phyloP scores from a whole-genome alignment of 805 yeast species.

The Kodamaea laetipori region DNA sequence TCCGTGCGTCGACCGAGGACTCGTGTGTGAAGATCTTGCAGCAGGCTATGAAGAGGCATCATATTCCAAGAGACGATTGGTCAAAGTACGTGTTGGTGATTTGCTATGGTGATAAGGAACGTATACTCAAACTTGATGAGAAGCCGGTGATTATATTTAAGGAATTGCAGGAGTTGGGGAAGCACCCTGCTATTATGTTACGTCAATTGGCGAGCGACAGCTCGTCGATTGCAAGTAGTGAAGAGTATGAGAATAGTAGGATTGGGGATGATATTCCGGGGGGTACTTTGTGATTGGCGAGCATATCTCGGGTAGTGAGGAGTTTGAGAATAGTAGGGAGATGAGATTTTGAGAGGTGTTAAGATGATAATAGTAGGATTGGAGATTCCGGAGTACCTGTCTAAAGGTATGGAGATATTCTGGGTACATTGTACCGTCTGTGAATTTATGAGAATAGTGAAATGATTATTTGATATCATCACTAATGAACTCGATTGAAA shows the following conservation, averaged over 20 bases:
- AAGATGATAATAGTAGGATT: too few species aligned
- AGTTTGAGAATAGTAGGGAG: too few species aligned
- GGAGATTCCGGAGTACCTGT: too few species aligned
- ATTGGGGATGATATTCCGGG: constrained; percentile 49
- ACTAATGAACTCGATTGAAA: too few species aligned
- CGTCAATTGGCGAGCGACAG: constrained; percentile 68
- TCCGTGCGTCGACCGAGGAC: constrained; percentile 86
- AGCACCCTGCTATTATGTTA: constrained; percentile 89
- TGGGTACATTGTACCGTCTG: too few species aligned
- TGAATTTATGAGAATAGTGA: too few species aligned
- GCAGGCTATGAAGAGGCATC: constrained; percentile 85
- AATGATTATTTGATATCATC: too few species aligned
- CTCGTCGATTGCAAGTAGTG: constrained; percentile 11
- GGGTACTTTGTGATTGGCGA: constrained; percentile 38
- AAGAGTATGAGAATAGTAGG: constrained; percentile 38
- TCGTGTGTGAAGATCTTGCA: constrained; percentile 87
- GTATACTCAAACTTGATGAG: constrained; percentile 80
- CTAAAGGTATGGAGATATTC: too few species aligned
- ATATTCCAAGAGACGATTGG: constrained; percentile 78
- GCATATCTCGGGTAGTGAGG: too few species aligned
- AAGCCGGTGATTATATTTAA: constrained; percentile 85
- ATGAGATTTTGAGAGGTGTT: too few species aligned
- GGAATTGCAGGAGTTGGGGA: constrained; percentile 80
- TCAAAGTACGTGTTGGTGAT: constrained; percentile 84
- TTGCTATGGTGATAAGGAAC: constrained; percentile 87